Base-by-base conservation (phyloP, 169 alveolate species). In the Cryptosporidium viatorum region DNA sequence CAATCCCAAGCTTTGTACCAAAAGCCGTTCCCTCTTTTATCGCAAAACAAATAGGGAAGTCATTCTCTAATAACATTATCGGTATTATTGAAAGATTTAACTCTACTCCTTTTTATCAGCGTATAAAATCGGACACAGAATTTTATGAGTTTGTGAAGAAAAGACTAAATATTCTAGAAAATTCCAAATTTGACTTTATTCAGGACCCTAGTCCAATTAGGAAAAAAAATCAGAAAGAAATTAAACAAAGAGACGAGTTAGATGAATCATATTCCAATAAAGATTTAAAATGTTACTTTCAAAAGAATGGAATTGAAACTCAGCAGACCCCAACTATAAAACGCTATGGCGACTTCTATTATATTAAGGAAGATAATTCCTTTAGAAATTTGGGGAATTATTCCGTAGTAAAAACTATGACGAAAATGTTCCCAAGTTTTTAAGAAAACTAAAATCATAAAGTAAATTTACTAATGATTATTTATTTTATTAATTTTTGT, bases 21-120 rank as follows among this genome's bases (percentile, higher is more conserved):
- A 80, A 62, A 39, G 89, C 89, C 6, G 89, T 80, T 29, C 89
- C 89, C 14, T 80, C 89, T 6, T 80, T 80, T 43, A 80, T 80
- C 4, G 89, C 89, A 12, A 80, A 80, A 35, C 89, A 80, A 62
- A 60, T 80, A 14, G 89, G 89, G 0, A 80, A 80, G 26, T 59
- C 80, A 8, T 65, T 80, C 35, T 80, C 39, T 62, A 80, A 80
- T 31, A 80, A 80, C 45, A 37, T 80, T 33, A 80, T 80, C 4
- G n/a, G 67, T 16, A 80, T 80, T 9, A 80, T 80, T 58, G 75
- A 65, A 18, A 80, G 39, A 29, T 80, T 80, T 26, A 65, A 62
- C 55, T 41, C 69, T 5, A 8, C 89, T 12, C 89, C 89, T n/a
- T 80, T 80, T 80, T 62, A 80, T 33, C 48, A 80, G 8, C 55